Percentiles rank a stretch among this genome's conserved stretches.
These are phyloP conservation scores for Ceratocystis alfenasii DNA, from an alignment of 2,329 filamentous ascomycete species.

Conservation along the genomic window DNA sequence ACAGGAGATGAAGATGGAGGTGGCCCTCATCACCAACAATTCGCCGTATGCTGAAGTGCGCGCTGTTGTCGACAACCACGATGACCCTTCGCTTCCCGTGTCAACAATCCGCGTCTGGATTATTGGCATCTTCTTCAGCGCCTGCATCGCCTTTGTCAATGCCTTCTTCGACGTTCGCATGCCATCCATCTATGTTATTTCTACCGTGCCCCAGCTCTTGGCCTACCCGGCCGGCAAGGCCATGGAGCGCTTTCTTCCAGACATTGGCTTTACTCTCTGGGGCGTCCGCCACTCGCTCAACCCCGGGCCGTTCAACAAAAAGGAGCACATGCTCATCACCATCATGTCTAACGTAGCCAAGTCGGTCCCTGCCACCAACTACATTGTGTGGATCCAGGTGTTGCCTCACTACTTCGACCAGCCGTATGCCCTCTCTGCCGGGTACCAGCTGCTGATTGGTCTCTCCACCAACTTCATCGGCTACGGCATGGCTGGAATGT, in stretches of 20 bases:
- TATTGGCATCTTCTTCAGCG: constrained; percentile 38
- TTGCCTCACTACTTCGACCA: constrained; percentile 42
- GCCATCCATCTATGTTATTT: constrained; percentile 38
- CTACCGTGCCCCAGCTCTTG: constrained; percentile 44
- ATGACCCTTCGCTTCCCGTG: constrained; percentile 37
- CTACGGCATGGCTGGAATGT: constrained; percentile 42
- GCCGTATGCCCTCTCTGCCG: constrained; percentile 36
- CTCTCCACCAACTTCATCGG: constrained; percentile 44
- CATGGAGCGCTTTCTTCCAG: constrained; percentile 36
- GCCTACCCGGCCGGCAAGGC: constrained; percentile 39
- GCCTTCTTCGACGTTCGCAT: constrained; percentile 45
- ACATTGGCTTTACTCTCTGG: constrained; percentile 34
- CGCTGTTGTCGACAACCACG: constrained; percentile 43
- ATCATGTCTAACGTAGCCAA: constrained; percentile 44
- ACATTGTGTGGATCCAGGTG: constrained; percentile 40
- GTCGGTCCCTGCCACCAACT: constrained; percentile 38
- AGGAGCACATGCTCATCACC: constrained; percentile 46
- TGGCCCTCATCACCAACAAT: constrained; percentile 41
- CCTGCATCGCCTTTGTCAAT: constrained; percentile 38
- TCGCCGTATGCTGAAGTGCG: constrained; percentile 46
- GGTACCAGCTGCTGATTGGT: constrained; percentile 40
- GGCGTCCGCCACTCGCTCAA: constrained; percentile 31
- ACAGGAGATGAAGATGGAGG: constrained; percentile 42
- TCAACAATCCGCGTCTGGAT: constrained; percentile 43
- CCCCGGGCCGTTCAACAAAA: constrained; percentile 42